These are phyloP conservation scores for Medakamo hakoo DNA, from an alignment of 139 green algal species.

Conservation along the genomic window DNA sequence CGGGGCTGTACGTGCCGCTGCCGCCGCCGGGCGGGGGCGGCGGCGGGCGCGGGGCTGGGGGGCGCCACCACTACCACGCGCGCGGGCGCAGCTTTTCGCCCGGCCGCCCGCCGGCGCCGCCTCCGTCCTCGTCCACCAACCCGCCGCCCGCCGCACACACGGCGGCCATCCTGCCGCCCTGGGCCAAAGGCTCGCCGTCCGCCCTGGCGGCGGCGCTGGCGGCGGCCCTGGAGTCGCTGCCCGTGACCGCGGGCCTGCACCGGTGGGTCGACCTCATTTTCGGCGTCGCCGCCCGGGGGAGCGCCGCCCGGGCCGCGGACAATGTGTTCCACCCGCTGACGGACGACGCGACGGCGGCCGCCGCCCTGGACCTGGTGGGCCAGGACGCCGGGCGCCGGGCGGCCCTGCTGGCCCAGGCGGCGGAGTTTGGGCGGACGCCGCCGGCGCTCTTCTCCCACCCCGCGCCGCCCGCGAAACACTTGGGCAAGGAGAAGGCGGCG, in stretches of 20 bases:
- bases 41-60: too few relatives aligned
- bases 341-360: conserved; percentile 36
- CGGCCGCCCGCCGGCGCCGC: not conserved
- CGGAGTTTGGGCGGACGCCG: conserved; percentile 53
- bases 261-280: conserved; percentile 66
- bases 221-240: conserved; percentile 37
- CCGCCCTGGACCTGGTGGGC: conserved; percentile 14
- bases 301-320: conserved; percentile 25
- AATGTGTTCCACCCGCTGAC: conserved; percentile 67
- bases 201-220: conserved; percentile 30
- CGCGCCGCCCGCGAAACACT: not conserved
- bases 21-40: too few relatives aligned
- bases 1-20: too few relatives aligned
- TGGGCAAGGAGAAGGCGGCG: not conserved
- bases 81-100: conserved; percentile 19
- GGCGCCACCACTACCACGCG: too few relatives aligned
- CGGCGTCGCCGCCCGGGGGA: conserved; percentile 22
- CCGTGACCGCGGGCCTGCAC: conserved; percentile 40
- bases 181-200: conserved; percentile 22
- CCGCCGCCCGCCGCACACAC: not conserved
- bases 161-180: conserved; percentile 52
- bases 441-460: not conserved
- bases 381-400: conserved; percentile 9
- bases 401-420: conserved; percentile 39
- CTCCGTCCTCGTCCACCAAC: not conserved